These are phyloP conservation scores for Gonium pectorale DNA, from an alignment of 139 green algal genomes.

Conservation along the genomic window DNA sequence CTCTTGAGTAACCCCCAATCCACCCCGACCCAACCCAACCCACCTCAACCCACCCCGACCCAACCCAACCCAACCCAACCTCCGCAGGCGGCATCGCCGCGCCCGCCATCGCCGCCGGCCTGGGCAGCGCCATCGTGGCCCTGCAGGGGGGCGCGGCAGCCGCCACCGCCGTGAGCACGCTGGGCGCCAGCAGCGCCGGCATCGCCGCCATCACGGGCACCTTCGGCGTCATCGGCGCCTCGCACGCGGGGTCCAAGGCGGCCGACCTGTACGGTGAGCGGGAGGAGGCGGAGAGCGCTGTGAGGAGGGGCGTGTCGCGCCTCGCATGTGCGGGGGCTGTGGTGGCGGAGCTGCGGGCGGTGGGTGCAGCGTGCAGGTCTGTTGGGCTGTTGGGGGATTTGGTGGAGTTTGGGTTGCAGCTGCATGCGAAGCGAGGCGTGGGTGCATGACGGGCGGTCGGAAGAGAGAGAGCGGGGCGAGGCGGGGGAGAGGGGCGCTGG, in stretches of 20 bases:
- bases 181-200: conserved; percentile 65
- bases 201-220: conserved; percentile 68
- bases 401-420: background rate
- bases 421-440: too few relatives aligned
- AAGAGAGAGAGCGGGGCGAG: background rate
- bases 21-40: background rate
- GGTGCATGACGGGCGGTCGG: background rate
- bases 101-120: conserved; percentile 82
- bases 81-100: conserved; percentile 80
- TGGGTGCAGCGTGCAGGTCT: background rate
- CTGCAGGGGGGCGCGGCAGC: conserved; percentile 63
- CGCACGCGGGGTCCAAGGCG: conserved; percentile 36
- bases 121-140: conserved; percentile 72
- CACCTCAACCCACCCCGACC: background rate
- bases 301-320: too few relatives aligned
- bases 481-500: background rate
- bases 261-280: conserved; percentile 23
- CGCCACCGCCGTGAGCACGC: conserved; percentile 58
- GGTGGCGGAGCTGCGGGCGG: too few relatives aligned
- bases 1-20: background rate
- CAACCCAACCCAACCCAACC: background rate
- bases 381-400: background rate
- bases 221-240: conserved; percentile 59
- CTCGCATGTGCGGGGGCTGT: background rate
- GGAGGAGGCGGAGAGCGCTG: too few relatives aligned